phyloP scores from a whole-genome alignment of 306 rosid genomes.

The Malus asiatica region DNA sequence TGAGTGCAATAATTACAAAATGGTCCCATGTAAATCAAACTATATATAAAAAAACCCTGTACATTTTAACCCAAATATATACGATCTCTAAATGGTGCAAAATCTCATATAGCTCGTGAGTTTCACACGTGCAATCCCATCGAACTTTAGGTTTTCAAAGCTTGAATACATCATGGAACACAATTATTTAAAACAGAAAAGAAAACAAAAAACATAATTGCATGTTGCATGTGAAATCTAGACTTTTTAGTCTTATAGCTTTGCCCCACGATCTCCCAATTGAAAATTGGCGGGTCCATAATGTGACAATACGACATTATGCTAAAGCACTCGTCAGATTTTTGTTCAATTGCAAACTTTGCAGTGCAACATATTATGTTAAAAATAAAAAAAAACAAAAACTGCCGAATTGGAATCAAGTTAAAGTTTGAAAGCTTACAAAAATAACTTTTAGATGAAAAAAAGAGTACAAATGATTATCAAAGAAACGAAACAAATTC shows the following conservation, averaged over 20 bases:
- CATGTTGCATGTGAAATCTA: not conserved
- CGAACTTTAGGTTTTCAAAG: not conserved
- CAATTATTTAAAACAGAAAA: not conserved
- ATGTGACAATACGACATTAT: not conserved
- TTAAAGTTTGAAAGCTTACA: no score
- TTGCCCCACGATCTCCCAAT: not conserved
- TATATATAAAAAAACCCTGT: not conserved
- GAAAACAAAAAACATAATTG: not conserved
- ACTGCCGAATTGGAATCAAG: no score
- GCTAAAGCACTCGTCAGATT: not conserved
- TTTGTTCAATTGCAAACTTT: not conserved
- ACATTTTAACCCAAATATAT: not conserved
- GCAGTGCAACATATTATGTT: not conserved
- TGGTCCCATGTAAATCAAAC: slow-evolving; percentile 10
- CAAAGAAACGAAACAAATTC: not conserved
- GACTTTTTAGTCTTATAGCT: not conserved
- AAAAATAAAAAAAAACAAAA: no score
- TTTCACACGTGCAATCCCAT: slow-evolving; percentile 26
- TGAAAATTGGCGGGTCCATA: slow-evolving; percentile 1
- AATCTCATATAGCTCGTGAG: slow-evolving; percentile 23
- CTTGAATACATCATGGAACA: not conserved
- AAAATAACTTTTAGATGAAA: not conserved
- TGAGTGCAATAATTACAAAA: not conserved
- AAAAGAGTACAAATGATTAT: no score
- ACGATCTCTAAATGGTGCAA: not conserved